Base-by-base conservation (phyloP, 225 moss, liverwort and hornwort genomes). In the Climacium dendroides region DNA sequence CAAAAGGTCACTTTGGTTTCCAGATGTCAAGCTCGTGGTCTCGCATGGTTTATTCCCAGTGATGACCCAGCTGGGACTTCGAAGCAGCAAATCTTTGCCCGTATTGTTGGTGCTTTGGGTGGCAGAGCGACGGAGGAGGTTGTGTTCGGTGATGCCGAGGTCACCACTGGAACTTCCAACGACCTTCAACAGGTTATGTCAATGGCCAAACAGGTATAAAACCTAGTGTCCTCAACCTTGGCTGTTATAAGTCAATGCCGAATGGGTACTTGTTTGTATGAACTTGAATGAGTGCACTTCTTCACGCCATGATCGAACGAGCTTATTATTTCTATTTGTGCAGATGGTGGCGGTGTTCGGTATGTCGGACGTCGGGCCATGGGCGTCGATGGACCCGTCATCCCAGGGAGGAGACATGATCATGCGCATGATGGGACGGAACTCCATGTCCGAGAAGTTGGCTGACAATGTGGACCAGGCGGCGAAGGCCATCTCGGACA, bases 271-370 rank as follows among this genome's bases (percentile, higher is more conserved):
- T 39, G 39, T 37, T 78, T 35, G 18, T 28, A 39, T 16, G 11
- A 37, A 37, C 11, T 57, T n/a, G 57, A 57, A 78, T 16, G 57
- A 26, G 37, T 78, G 57, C 45, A 16, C 25, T 81, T 66, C 20
- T 77, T 25, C 24, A 54, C 52, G 28, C 11, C 23, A 39, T 45
- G 16, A 60, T 28, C 50, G 85, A 82, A 63, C 19, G 63, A 43
- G 10, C 39, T 79, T 63, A 45, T 54, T 50, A 26, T 83, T 29
- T 83, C 19, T 28, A 19, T 37, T 72, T 47, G 8, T 61, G 86
- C 95, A 98, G 96, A 97, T 98, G 96, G 97, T 98, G 12, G 96
- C 98, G 13, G 97, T 95, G n/a, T 98, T 97, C 83, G 97, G 98
- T 11, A 98, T 98, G 98, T 95, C 98, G 16, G 96, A 97, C 71